Evolutionary conservation across 768 basidiomycete genomes (phyloP), one percentile per base, ranked within the genome.

Genomic region (Clavulina sp.): DNA sequence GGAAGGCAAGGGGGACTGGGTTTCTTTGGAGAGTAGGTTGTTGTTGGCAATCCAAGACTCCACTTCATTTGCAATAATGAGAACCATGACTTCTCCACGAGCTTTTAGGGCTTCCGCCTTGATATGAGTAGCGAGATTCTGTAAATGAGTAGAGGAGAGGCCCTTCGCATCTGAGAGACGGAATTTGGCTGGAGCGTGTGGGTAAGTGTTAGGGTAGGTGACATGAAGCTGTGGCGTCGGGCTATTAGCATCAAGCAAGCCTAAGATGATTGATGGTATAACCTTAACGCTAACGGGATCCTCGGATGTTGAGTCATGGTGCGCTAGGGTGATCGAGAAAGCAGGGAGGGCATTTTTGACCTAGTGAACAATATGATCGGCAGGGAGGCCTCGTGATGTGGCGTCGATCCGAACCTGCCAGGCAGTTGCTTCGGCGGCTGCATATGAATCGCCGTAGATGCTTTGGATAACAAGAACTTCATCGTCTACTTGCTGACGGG

Each of bases 121-220:
- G 49, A 88, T 73, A 19, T 69, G 69, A 43, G 76, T 75, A 3
- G 73, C 67, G 19, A 88, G 64, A 36, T 69, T 75, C 41, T 68
- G 64, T 43, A 80, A 65, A 54, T 83, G 70, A n/a, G 75, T 73
- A 29, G 72, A 68, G 34, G 62, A 67, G 30, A 88, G 59, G 23
- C 83, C 82, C 31, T 73, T 58, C 21, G 81, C 80, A 58, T 75
- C 80, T 62, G 80, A 74, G 36, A 85, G 72, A 4, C 73, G 69
- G 57, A 88, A 82, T 1, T 70, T 81, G 73, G 3, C 67, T 66
- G 49, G 34, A 18, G 29, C 43, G n/a, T 33, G n/a, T n/a, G 85
- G 85, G 60, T 88, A 88, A 49, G 83, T 84, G 64, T 78, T 84
- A 2, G 85, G 83, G 53, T 87, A 77, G 62, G 83, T 86, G 46